phyloP scores from a whole-genome alignment of 306 rosid genomes.

The Dalbergia cochinchinensis region DNA sequence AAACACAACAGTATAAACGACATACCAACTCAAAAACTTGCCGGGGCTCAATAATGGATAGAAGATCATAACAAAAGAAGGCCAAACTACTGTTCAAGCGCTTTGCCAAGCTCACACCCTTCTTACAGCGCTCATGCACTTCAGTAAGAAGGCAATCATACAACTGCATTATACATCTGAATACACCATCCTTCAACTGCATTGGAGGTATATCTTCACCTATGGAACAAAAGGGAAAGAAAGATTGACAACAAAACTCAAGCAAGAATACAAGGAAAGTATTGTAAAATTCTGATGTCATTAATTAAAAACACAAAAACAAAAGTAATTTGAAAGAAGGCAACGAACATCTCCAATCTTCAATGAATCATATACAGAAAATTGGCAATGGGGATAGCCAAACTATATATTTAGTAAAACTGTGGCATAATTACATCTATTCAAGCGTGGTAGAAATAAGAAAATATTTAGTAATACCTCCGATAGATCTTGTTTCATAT shows the following conservation, averaged over 20 bases:
- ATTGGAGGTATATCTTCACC: constrained; percentile 99
- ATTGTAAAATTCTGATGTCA: constrained; percentile 1
- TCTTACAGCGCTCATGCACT: constrained; percentile 99
- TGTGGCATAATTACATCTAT: background rate
- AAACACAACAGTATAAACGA: constrained; percentile 26
- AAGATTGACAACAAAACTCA: constrained; percentile 36
- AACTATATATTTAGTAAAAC: background rate
- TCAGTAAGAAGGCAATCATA: constrained; percentile 98
- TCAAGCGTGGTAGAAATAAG: background rate
- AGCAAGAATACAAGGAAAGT: constrained; percentile 23
- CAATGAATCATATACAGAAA: background rate
- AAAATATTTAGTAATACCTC: no score
- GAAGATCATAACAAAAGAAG: constrained; percentile 96
- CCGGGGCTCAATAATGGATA: constrained; percentile 95
- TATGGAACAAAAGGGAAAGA: constrained; percentile 48
- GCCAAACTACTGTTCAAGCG: constrained; percentile 98
- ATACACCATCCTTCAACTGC: constrained; percentile 98
- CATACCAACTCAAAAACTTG: constrained; percentile 98
- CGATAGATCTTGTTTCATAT: no score
- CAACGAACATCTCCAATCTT: background rate
- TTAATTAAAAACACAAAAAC: background rate
- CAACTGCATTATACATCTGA: constrained; percentile 97
- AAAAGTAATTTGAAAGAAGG: background rate
- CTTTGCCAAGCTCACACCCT: constrained; percentile 95
- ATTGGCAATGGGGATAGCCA: background rate